Percentiles rank a stretch among this genome's conserved stretches.
phyloP scores from a whole-genome alignment of 2,329 filamentous ascomycete species.

The Aspergillus piperis region DNA sequence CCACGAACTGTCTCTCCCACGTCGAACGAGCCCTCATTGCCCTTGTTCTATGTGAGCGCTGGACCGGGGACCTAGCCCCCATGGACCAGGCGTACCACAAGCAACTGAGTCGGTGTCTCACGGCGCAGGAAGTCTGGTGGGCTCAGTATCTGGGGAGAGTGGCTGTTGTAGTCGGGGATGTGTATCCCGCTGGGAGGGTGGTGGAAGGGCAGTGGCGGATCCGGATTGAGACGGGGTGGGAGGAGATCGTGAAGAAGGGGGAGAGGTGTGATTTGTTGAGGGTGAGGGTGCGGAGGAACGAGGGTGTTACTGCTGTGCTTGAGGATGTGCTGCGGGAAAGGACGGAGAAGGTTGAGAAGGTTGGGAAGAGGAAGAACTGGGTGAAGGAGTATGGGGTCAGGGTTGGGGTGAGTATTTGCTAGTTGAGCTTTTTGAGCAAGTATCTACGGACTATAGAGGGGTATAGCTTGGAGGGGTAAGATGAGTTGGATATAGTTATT shows the following conservation, averaged over 20 bases:
- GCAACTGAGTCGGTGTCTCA: conserved; percentile 56
- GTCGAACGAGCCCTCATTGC: conserved; percentile 69
- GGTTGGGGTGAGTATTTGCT: conserved; percentile 33
- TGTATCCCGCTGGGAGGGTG: conserved; percentile 62
- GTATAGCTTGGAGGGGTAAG: too few relatives aligned
- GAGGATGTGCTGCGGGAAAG: conserved; percentile 43
- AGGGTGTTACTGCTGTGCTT: conserved; percentile 36
- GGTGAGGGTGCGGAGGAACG: conserved; percentile 48
- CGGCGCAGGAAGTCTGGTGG: conserved; percentile 63
- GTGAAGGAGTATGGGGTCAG: conserved; percentile 46
- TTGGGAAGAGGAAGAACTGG: conserved; percentile 64
- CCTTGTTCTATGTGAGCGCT: conserved; percentile 71
- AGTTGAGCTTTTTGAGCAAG: background rate
- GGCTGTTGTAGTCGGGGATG: conserved; percentile 56
- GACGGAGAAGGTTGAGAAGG: conserved; percentile 50
- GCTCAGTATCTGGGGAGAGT: conserved; percentile 64
- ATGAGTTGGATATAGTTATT: too few relatives aligned
- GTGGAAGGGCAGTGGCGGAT: conserved; percentile 35
- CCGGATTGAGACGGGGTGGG: conserved; percentile 46
- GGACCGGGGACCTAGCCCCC: conserved; percentile 66
- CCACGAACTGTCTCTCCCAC: conserved; percentile 73
- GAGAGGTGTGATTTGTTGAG: conserved; percentile 44
- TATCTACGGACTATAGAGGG: too few relatives aligned
- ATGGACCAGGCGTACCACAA: conserved; percentile 58
- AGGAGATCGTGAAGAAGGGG: conserved; percentile 44